phyloP scores from a whole-genome alignment of 169 alveolate species.

The Eimeria necatrix region DNA sequence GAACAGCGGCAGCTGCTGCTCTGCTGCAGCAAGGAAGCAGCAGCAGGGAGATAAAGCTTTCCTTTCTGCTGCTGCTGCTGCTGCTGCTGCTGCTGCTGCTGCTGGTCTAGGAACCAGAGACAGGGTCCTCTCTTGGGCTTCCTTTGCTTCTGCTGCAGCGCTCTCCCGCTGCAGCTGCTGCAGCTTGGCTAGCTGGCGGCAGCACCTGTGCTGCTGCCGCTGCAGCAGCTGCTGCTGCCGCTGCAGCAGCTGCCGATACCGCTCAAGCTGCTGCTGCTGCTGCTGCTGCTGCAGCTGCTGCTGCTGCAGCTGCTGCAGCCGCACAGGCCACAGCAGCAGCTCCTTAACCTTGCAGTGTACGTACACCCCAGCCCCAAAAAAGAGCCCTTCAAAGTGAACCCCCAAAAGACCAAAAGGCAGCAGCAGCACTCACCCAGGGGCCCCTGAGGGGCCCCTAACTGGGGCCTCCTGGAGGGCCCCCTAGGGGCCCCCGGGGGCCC shows the following conservation, averaged over 20 bases:
- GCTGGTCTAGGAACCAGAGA: neutral
- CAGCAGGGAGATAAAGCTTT: neutral
- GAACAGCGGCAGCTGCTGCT: slow-evolving; percentile 33
- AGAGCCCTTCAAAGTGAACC: neutral
- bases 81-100: slow-evolving; percentile 4
- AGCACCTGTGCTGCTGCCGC: slow-evolving; percentile 43
- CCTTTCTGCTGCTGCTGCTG: neutral
- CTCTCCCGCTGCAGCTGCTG: slow-evolving; percentile 64
- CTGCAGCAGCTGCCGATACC: slow-evolving; percentile 28
- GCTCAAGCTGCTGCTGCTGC: slow-evolving; percentile 55
- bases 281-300: slow-evolving; percentile 28
- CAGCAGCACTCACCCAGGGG: no score
- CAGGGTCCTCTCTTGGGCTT: neutral
- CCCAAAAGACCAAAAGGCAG: neutral
- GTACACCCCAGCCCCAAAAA: neutral
- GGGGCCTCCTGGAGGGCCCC: no score
- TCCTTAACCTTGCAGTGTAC: neutral
- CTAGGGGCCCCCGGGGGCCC: no score
- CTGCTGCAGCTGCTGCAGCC: neutral
- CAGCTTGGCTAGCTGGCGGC: slow-evolving; percentile 43
- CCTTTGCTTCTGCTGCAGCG: slow-evolving; percentile 11
- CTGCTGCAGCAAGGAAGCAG: slow-evolving; percentile 32
- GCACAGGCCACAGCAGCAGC: neutral
- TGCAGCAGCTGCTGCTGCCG: slow-evolving; percentile 64
- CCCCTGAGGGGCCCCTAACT: no score